Percentiles rank a stretch among this genome's conserved stretches.
Conservation (phyloP, 1,139 yeast species). For the Saccharomycopsis hybrid region DNA sequence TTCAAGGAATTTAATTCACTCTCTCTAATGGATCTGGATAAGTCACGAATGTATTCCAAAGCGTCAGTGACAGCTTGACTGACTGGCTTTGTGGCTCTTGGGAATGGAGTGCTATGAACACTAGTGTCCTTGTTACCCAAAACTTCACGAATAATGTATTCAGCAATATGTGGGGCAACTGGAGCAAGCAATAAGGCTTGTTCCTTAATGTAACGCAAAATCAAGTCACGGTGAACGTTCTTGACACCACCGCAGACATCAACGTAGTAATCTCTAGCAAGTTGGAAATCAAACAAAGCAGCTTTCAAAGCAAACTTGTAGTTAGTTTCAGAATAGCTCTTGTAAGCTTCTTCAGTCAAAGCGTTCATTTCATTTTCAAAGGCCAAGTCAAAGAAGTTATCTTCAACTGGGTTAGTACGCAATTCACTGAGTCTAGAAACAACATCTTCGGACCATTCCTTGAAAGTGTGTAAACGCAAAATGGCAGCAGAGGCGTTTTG, state of each 20-base stretch:
- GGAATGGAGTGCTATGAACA: slow-evolving; percentile 75
- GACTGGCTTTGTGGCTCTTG: slow-evolving; percentile 60
- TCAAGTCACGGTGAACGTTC: slow-evolving; percentile 75
- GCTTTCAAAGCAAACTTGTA: slow-evolving; percentile 85
- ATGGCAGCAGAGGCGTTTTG: slow-evolving; percentile 96
- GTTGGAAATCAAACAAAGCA: slow-evolving; percentile 91
- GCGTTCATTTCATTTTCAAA: slow-evolving; percentile 92
- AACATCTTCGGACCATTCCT: slow-evolving; percentile 91
- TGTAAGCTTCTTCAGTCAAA: slow-evolving; percentile 66
- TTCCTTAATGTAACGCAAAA: slow-evolving; percentile 71
- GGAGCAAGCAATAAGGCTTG: slow-evolving; percentile 87
- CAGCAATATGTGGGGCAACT: slow-evolving; percentile 93
- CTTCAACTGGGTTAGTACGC: slow-evolving; percentile 59
- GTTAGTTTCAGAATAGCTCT: slow-evolving; percentile 63
- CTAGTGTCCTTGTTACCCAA: slow-evolving; percentile 50
- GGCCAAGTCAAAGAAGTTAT: slow-evolving; percentile 73
- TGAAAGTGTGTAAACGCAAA: slow-evolving; percentile 82
- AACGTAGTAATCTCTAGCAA: slow-evolving; percentile 93
- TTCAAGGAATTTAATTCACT: slow-evolving; percentile 82
- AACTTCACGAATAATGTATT: slow-evolving; percentile 79
- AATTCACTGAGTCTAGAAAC: slow-evolving; percentile 45
- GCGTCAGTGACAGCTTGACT: slow-evolving; percentile 59
- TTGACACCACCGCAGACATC: slow-evolving; percentile 36
- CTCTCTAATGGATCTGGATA: slow-evolving; percentile 84
- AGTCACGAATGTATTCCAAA: slow-evolving; percentile 67